phyloP scores from a whole-genome alignment of 495 filamentous ascomycete species.

The Xylaria palmicola region DNA sequence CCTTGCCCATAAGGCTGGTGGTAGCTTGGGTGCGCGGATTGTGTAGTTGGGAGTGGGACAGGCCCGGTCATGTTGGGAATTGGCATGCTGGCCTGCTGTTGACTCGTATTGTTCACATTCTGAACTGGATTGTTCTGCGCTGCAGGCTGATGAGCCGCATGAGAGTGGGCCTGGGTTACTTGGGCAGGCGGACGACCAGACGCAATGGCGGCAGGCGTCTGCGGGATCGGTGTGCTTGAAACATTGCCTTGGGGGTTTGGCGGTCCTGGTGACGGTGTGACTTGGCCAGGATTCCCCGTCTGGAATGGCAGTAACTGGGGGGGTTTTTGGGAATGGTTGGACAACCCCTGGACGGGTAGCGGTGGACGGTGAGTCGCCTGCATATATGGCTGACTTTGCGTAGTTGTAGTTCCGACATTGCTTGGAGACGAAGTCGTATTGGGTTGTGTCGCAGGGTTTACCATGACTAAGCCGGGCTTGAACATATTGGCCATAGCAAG shows the following conservation, averaged over 20 bases:
- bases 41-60: not conserved
- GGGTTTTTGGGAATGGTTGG: not conserved
- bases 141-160: not conserved
- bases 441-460: not conserved
- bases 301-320: not conserved
- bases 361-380: not conserved
- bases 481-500: not conserved
- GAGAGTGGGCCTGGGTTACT: not conserved
- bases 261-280: not conserved
- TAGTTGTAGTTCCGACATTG: not conserved
- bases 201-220: not conserved
- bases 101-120: not conserved
- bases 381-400: not conserved
- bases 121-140: not conserved
- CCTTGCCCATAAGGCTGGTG: not conserved
- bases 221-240: not conserved
- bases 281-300: not conserved
- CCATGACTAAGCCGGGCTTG: not conserved
- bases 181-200: not conserved
- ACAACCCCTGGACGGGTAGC: not conserved
- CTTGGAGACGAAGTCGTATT: not conserved
- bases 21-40: not conserved
- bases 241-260: not conserved
- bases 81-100: not conserved
- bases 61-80: not conserved